These are phyloP conservation scores for Ophiostoma montium DNA, from an alignment of 2,329 filamentous ascomycete species.

Conservation along the genomic window DNA sequence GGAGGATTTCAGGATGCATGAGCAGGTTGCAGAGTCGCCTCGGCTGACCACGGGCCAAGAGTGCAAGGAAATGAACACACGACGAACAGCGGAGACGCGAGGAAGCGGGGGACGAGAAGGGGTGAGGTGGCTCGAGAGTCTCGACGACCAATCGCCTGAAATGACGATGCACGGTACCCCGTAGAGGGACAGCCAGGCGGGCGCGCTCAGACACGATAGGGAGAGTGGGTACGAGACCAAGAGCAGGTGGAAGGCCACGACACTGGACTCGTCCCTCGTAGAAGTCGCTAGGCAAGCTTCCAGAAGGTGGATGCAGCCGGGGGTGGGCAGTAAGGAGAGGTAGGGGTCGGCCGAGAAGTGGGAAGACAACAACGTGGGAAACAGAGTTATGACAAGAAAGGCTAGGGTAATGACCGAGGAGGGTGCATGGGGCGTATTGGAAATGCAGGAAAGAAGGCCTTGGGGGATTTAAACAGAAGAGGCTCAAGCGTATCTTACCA, in stretches of 20 bases:
- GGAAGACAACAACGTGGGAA: neutral
- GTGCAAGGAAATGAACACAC: neutral
- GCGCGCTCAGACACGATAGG: neutral
- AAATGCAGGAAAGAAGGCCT: neutral
- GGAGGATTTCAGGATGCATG: neutral
- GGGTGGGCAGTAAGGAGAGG: neutral
- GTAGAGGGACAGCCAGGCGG: neutral
- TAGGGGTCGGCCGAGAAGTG: neutral
- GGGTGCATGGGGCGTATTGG: neutral
- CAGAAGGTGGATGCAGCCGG: neutral
- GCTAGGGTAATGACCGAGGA: neutral
- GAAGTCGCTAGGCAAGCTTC: neutral
- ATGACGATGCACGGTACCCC: too few species aligned
- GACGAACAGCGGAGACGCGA: neutral
- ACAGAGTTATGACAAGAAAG: neutral
- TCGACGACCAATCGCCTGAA: too few species aligned
- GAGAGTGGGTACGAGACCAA: neutral
- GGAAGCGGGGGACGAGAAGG: neutral
- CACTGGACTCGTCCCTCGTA: too few species aligned
- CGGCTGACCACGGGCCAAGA: neutral
- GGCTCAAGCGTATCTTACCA: constrained; percentile 1
- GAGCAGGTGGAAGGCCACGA: neutral
- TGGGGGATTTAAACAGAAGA: too few species aligned
- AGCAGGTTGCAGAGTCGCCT: neutral
- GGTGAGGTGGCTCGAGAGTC: too few species aligned